Conservation (phyloP, 2,329 filamentous ascomycete genomes). For the Corynespora cassiicola region DNA sequence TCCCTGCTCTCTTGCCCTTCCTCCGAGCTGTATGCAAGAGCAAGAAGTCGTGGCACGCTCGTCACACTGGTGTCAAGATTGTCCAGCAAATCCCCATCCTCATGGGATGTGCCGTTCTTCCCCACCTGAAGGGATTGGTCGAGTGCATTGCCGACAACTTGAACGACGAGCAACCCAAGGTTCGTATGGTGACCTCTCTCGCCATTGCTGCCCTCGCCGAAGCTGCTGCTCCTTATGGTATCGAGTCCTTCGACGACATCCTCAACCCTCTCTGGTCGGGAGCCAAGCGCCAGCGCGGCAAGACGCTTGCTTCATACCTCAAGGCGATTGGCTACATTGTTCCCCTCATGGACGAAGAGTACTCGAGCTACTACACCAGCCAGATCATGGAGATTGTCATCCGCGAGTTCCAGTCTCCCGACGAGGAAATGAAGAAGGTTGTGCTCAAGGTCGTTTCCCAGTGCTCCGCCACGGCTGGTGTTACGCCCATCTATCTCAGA, state of each 20-base stretch:
- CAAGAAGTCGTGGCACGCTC: constrained; percentile 98
- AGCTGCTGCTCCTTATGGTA: constrained; percentile 97
- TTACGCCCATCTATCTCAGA: constrained; percentile 92
- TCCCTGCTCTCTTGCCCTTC: constrained; percentile 93
- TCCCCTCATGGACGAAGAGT: constrained; percentile 98
- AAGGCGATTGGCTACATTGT: constrained; percentile 99
- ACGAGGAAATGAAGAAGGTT: constrained; percentile 99
- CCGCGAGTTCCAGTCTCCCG: constrained; percentile 93
- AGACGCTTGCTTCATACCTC: constrained; percentile 92
- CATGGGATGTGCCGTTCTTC: constrained; percentile 96
- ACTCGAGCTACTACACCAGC: constrained; percentile 97
- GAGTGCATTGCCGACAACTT: constrained; percentile 96
- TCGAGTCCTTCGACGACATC: constrained; percentile 98
- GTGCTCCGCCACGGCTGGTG: constrained; percentile 91
- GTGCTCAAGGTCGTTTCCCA: constrained; percentile 97
- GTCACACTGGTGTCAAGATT: constrained; percentile 98
- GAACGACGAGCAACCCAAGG: constrained; percentile 97
- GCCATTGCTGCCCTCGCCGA: constrained; percentile 95
- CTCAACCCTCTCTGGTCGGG: constrained; percentile 97
- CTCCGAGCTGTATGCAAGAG: constrained; percentile 93
- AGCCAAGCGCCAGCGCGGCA: constrained; percentile 93
- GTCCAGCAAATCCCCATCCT: constrained; percentile 98
- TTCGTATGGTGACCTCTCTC: constrained; percentile 92
- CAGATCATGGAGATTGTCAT: constrained; percentile 99
- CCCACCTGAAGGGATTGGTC: constrained; percentile 93